Conservation (phyloP, 2,329 filamentous ascomycete species). For the Rutstroemia sydowiana region DNA sequence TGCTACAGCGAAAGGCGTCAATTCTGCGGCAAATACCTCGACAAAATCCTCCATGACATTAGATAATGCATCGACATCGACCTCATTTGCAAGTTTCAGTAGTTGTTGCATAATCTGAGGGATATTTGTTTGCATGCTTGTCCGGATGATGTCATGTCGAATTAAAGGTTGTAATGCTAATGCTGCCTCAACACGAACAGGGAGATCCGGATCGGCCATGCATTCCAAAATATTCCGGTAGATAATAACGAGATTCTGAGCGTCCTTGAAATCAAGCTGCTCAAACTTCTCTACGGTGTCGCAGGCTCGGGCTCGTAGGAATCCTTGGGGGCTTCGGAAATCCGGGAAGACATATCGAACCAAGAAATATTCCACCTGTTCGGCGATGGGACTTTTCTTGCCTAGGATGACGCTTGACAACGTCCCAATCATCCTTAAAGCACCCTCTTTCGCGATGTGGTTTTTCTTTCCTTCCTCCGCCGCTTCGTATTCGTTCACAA, state of each 20-base stretch:
- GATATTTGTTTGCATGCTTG: slow-evolving; percentile 95
- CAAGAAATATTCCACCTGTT: slow-evolving; percentile 97
- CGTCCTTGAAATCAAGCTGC: slow-evolving; percentile 92
- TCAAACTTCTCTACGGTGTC: slow-evolving; percentile 98
- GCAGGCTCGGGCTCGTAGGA: slow-evolving; percentile 87
- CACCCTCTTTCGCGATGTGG: slow-evolving; percentile 91
- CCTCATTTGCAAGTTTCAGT: slow-evolving; percentile 93
- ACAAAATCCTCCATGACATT: slow-evolving; percentile 99
- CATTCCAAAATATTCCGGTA: slow-evolving; percentile 96
- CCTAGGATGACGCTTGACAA: slow-evolving; percentile 88
- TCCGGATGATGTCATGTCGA: slow-evolving; percentile 86
- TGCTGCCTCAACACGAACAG: slow-evolving; percentile 88
- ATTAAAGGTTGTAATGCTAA: slow-evolving; percentile 93
- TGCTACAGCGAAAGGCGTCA: slow-evolving; percentile 94
- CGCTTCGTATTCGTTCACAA: slow-evolving; percentile 87
- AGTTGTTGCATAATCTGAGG: slow-evolving; percentile 99
- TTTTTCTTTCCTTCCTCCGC: slow-evolving; percentile 85
- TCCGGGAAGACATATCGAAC: slow-evolving; percentile 98
- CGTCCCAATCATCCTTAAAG: slow-evolving; percentile 93
- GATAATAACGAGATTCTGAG: slow-evolving; percentile 89
- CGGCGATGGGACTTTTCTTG: slow-evolving; percentile 96
- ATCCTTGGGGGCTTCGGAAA: slow-evolving; percentile 87
- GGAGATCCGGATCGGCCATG: slow-evolving; percentile 89
- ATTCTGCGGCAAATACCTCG: slow-evolving; percentile 92
- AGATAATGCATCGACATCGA: slow-evolving; percentile 91